A percentile compares a stretch with the other conserved stretches of the same genome.
phyloP scores from a whole-genome alignment of 164 flowering plant genomes.

The Magnolia changhungtana region DNA sequence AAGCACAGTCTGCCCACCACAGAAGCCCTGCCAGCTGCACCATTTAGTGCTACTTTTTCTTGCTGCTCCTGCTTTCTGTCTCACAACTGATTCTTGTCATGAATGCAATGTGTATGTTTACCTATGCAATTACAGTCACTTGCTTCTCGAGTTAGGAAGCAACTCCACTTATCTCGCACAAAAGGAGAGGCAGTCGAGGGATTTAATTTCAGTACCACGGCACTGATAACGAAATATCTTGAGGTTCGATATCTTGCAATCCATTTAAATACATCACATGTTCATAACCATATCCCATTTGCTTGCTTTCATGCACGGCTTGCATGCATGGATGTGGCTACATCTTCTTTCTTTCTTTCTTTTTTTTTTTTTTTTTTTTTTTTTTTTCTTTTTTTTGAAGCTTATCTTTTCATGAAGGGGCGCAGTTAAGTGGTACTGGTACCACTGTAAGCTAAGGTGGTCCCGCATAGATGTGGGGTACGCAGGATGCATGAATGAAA shows the following conservation, averaged over 20 bases:
- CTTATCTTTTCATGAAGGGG: not conserved
- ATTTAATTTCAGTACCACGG: constrained; percentile 76
- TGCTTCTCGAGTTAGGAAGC: constrained; percentile 83
- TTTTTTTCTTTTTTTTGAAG: not conserved
- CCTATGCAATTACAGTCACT: constrained; percentile 53
- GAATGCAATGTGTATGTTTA: not conserved
- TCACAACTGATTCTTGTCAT: not conserved
- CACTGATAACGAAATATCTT: constrained; percentile 60
- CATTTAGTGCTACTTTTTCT: not conserved
- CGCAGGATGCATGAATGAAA: not conserved
- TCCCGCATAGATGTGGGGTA: no score
- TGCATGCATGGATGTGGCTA: not conserved
- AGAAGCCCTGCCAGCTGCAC: no score
- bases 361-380: not conserved
- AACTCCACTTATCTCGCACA: constrained; percentile 66
- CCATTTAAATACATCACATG: not conserved
- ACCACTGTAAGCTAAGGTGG: no score
- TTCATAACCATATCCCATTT: not conserved
- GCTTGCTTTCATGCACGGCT: not conserved
- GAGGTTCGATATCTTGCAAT: constrained; percentile 41
- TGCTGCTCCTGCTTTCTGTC: not conserved
- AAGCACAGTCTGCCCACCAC: no score
- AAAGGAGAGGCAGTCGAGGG: constrained; percentile 72
- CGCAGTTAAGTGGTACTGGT: not conserved
- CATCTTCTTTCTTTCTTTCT: not conserved